Conservation (phyloP, 1,284 basidiomycete species). For the Leccinum solheimii region DNA sequence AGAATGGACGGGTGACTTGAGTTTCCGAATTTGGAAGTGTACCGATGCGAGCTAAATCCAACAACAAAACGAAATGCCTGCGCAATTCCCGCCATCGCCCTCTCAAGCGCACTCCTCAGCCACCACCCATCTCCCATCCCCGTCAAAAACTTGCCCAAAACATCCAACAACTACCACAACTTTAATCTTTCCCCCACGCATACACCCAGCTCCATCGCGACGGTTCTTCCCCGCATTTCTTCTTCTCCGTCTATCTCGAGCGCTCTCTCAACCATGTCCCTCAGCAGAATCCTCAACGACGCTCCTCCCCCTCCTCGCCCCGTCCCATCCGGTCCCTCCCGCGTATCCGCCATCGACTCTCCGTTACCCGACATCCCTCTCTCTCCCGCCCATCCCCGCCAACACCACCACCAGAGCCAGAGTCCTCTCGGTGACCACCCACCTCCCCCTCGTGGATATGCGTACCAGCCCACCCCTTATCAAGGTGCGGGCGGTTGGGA, state of each 20-base stretch:
- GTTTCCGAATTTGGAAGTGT: slow-evolving; percentile 34
- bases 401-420: slow-evolving; percentile 31
- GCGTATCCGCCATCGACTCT: slow-evolving; percentile 27
- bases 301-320: slow-evolving; percentile 44
- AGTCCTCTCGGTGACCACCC: slow-evolving; percentile 36
- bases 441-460: slow-evolving; percentile 33
- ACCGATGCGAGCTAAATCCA: slow-evolving; percentile 38
- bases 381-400: slow-evolving; percentile 26
- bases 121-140: slow-evolving; percentile 13
- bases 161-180: not conserved
- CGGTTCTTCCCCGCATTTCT: slow-evolving; percentile 3
- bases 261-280: slow-evolving; percentile 51
- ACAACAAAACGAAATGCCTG: slow-evolving; percentile 40
- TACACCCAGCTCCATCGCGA: not conserved
- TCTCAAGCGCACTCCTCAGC: slow-evolving; percentile 23
- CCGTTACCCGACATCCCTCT: slow-evolving; percentile 31
- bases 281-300: slow-evolving; percentile 74
- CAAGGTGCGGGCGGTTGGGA: slow-evolving; percentile 43
- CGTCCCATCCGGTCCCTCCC: slow-evolving; percentile 12
- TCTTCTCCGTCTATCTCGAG: slow-evolving; percentile 1
- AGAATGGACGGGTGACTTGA: slow-evolving; percentile 28
- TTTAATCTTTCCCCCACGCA: not conserved
- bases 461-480: slow-evolving; percentile 38
- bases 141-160: not conserved
- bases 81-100: slow-evolving; percentile 36